Evolutionary conservation across 305 asterid genomes (phyloP).

Genomic region (Fraxinus floribunda): DNA sequence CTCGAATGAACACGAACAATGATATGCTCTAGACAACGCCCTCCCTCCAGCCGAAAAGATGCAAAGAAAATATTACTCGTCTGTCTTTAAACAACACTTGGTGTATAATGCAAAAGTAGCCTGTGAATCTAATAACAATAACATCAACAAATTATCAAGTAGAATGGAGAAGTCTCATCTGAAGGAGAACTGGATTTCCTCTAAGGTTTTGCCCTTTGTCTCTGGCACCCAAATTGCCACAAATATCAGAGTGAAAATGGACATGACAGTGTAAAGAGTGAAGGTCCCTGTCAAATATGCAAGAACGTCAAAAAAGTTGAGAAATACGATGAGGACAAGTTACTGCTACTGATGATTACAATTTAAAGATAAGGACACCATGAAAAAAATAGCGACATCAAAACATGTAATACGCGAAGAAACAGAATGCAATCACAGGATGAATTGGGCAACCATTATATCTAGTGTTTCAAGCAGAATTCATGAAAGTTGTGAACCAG

Average conservation of each 20-base stretch:
- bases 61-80: neutral
- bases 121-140: conserved; percentile 3
- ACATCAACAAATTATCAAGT: conserved; percentile 4
- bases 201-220: conserved; percentile 84
- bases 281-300: conserved; percentile 61
- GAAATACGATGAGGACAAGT: neutral
- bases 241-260: conserved; percentile 49
- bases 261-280: conserved; percentile 46
- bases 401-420: neutral
- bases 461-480: neutral
- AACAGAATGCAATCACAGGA: neutral
- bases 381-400: neutral
- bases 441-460: neutral
- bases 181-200: conserved; percentile 74
- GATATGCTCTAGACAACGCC: neutral
- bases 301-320: neutral
- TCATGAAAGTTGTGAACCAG: neutral
- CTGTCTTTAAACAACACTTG: neutral
- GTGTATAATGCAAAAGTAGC: neutral
- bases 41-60: neutral
- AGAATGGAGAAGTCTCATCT: conserved; percentile 42
- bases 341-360: neutral
- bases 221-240: conserved; percentile 75
- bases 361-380: neutral
- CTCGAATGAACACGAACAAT: neutral